Base-by-base conservation (phyloP, 2,329 filamentous ascomycete genomes). In the Venturia oleaginea region DNA sequence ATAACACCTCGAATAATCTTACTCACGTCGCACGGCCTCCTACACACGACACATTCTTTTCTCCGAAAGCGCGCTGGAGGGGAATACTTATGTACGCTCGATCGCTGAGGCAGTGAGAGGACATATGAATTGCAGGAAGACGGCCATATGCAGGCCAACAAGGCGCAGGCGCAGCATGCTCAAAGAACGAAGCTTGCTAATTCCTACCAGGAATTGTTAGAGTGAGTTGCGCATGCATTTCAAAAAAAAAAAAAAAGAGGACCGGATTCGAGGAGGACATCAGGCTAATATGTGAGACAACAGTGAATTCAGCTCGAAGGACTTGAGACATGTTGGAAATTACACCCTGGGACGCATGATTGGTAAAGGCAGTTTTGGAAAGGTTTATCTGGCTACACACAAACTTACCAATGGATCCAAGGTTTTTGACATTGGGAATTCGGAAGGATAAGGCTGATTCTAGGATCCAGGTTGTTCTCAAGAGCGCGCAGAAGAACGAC, bases 401-500 rank as follows among this genome's bases (percentile, higher is more conserved):
- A 97, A 97, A 77, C 91, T 99, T 76, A 97, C 91, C 72, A 97
- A 97, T 86, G 93, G 92, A 72, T 96, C 92, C 74, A 97, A 97
- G 86, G 92, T 93, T 72, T 67, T 80, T 73, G 27, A 61, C 27
- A 24, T 62, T 37, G 13, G 15, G n/a, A 17, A 59, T 4, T 66
- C 48, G 17, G 38, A 62, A 22, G 46, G 15, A 42, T 30, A 34
- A 22, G 70, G 66, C 71, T 68, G 40, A 60, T 48, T 32, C 60
- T 30, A 34, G 17, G n/a, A 40, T n/a, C 24, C 74, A 96, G 91
- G 94, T 99, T 71, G 94, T 99, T 42, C 90, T 99, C 78, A 99
- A 99, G 78, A 97, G 92, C 67, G 94, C 94, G 67, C 93, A 94
- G 74, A 97, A 96, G 76, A 89, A 92, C 73, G 94, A 99, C 76